Evolutionary conservation across 768 basidiomycete species (phyloP).

Genomic region (Phlebiopsis flavidoalba): DNA sequence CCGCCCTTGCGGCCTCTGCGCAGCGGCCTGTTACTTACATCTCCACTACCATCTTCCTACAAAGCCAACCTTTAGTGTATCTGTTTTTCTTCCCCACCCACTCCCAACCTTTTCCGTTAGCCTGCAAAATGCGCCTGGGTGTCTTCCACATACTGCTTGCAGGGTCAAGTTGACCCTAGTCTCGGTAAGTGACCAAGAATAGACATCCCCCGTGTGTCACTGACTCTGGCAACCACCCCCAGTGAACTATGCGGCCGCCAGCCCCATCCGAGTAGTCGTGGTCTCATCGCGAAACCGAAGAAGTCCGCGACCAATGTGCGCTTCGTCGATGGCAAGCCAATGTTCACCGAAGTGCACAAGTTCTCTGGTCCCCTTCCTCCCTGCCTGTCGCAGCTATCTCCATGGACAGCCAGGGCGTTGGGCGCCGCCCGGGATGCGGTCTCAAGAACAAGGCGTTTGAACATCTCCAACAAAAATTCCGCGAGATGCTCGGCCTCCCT

Average conservation of each 20-base stretch:
- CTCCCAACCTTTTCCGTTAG: not conserved
- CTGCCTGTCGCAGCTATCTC: constrained; percentile 3
- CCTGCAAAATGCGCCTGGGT: constrained; percentile 6
- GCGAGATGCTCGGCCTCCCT: constrained; percentile 11
- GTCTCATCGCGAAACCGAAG: constrained; percentile 22
- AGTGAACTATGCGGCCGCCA: constrained; percentile 15
- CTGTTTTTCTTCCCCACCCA: not conserved
- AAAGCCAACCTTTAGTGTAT: not conserved
- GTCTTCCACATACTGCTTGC: constrained; percentile 8
- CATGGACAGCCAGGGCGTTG: not conserved
- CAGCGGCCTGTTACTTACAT: not conserved
- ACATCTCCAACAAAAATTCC: constrained; percentile 7
- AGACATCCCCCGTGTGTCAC: not conserved
- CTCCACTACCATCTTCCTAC: not conserved
- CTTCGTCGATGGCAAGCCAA: constrained; percentile 31
- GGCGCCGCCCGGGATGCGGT: constrained; percentile 3
- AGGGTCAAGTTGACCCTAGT: no score
- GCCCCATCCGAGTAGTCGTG: constrained; percentile 47
- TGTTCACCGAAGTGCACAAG: constrained; percentile 19
- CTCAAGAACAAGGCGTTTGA: constrained; percentile 10
- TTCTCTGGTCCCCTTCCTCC: constrained; percentile 7
- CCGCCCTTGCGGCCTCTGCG: not conserved
- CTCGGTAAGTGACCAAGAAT: constrained; percentile 7
- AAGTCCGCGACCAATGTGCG: constrained; percentile 31
- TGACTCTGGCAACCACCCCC: not conserved